These are phyloP conservation scores for Pyrenochaeta sp. DNA, from an alignment of 2,329 filamentous ascomycete genomes.

Conservation along the genomic window DNA sequence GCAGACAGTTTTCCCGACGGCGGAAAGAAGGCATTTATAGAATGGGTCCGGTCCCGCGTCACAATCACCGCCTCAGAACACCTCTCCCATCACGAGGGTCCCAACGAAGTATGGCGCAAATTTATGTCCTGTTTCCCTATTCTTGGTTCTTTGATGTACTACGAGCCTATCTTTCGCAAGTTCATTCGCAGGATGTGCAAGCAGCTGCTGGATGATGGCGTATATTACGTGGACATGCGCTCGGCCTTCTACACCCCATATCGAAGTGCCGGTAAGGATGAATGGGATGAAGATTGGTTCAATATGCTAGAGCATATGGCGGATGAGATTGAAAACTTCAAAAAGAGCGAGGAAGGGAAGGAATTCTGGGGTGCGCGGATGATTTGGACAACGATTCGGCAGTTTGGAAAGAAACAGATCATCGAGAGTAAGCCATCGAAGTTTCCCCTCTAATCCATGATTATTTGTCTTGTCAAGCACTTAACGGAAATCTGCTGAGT, in stretches of 20 bases:
- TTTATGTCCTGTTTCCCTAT: slow-evolving; percentile 79
- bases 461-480: background rate
- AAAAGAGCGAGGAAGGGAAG: slow-evolving; percentile 72
- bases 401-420: slow-evolving; percentile 69
- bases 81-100: slow-evolving; percentile 80
- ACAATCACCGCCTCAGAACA: slow-evolving; percentile 77
- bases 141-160: slow-evolving; percentile 78
- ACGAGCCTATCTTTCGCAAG: slow-evolving; percentile 86
- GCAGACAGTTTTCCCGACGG: slow-evolving; percentile 79
- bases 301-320: slow-evolving; percentile 76
- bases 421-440: slow-evolving; percentile 64
- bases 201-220: slow-evolving; percentile 79
- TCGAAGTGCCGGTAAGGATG: slow-evolving; percentile 69
- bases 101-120: slow-evolving; percentile 85
- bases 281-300: slow-evolving; percentile 71
- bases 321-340: slow-evolving; percentile 82
- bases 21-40: slow-evolving; percentile 74
- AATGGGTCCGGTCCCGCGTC: slow-evolving; percentile 78
- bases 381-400: slow-evolving; percentile 83
- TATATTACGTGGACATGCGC: slow-evolving; percentile 84
- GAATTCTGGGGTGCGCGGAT: slow-evolving; percentile 85
- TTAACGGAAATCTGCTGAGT: background rate
- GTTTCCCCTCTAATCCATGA: background rate
- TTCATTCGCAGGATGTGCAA: slow-evolving; percentile 77
- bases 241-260: slow-evolving; percentile 78